phyloP scores from a whole-genome alignment of 805 yeast species.

The Candida adriatica region DNA sequence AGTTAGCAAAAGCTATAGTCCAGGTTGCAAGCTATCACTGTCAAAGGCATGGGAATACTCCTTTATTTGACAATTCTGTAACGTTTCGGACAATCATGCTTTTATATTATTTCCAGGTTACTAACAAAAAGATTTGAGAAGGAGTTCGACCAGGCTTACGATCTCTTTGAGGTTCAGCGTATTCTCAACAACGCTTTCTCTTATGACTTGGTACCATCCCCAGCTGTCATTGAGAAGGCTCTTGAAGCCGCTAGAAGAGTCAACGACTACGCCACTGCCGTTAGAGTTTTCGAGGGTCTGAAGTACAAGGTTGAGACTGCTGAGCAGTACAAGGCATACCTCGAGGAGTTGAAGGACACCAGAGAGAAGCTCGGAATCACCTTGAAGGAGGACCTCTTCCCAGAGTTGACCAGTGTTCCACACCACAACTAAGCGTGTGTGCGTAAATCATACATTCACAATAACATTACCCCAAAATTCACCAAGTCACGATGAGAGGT shows the following conservation, averaged over 20 bases:
- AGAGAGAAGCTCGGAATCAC: conserved; percentile 92
- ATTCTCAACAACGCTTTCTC: conserved; percentile 97
- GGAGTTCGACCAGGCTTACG: conserved; percentile 93
- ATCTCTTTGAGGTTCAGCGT: conserved; percentile 83
- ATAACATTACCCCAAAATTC: conserved; percentile 1
- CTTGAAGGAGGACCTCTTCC: conserved; percentile 82
- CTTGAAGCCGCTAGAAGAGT: conserved; percentile 98
- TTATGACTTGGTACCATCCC: conserved; percentile 97
- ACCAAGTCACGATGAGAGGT: conserved; percentile 2
- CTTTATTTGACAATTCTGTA: too few species aligned
- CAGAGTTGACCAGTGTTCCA: conserved; percentile 24
- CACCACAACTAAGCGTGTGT: conserved; percentile 18
- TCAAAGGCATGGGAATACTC: too few species aligned
- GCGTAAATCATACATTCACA: conserved; percentile 1
- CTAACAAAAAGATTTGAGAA: conserved; percentile 63
- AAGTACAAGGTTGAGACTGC: conserved; percentile 93
- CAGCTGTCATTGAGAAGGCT: conserved; percentile 91
- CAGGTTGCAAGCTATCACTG: too few species aligned
- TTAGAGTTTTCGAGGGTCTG: conserved; percentile 95
- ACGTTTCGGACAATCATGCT: too few species aligned
- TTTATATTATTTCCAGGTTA: too few species aligned
- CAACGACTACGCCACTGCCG: conserved; percentile 97
- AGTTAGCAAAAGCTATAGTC: neutral
- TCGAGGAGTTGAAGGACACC: conserved; percentile 86
- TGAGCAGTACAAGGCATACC: conserved; percentile 92